Percentiles rank a stretch among this genome's conserved stretches.
These are phyloP conservation scores for Lathyrus oleraceus DNA, from an alignment of 306 rosid species.

Conservation along the genomic window DNA sequence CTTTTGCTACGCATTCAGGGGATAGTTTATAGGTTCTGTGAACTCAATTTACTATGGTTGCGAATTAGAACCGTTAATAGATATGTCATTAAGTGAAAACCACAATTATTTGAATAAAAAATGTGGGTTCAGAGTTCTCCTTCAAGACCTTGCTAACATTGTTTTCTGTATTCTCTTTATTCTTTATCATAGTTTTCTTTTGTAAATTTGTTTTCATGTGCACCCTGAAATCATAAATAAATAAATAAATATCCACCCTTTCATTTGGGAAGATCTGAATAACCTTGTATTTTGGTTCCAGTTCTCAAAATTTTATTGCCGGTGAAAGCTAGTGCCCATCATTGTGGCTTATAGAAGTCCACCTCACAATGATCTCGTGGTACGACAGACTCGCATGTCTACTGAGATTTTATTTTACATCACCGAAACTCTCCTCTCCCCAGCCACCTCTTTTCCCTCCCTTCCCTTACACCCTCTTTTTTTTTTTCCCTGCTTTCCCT, in stretches of 20 bases:
- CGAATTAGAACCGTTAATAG: conserved; percentile 5
- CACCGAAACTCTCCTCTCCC: background rate
- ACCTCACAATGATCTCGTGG: background rate
- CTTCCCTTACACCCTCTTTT: background rate
- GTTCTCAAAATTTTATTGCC: background rate
- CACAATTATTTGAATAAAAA: conserved; percentile 4
- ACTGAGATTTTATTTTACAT: background rate
- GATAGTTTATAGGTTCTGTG: background rate
- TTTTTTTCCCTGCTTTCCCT: background rate
- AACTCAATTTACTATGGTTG: background rate
- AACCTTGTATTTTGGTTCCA: background rate
- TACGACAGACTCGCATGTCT: background rate
- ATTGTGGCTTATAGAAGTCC: background rate
- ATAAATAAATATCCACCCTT: background rate
- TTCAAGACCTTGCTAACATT: background rate
- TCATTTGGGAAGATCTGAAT: background rate
- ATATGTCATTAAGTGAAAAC: background rate
- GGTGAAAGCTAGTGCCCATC: background rate
- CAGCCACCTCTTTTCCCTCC: background rate
- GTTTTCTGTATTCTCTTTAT: conserved; percentile 1
- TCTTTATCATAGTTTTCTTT: too few relatives aligned
- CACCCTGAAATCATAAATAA: too few relatives aligned
- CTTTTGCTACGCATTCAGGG: background rate
- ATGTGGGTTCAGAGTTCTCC: background rate
- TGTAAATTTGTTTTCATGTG: too few relatives aligned